Evolutionary conservation across 2,329 filamentous ascomycete genomes (phyloP).

Genomic region (Clonostachys byssicola): DNA sequence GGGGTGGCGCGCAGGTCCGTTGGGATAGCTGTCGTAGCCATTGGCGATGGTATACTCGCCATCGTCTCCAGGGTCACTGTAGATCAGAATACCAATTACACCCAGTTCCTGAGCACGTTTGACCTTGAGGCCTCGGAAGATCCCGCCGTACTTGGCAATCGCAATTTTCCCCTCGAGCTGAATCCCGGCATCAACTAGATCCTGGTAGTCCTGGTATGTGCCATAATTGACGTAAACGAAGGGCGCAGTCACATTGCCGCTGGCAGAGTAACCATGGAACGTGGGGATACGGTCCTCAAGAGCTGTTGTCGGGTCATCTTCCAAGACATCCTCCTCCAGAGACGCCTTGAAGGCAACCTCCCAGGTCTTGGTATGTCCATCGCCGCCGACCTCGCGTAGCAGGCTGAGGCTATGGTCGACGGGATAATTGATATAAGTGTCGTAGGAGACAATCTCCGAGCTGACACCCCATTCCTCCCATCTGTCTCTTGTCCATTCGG

Average conservation of each 20-base stretch:
- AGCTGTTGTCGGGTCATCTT: slow-evolving; percentile 76
- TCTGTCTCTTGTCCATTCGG: slow-evolving; percentile 68
- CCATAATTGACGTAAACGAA: slow-evolving; percentile 93
- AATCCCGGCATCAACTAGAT: slow-evolving; percentile 70
- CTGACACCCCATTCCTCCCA: slow-evolving; percentile 70
- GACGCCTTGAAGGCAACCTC: slow-evolving; percentile 73
- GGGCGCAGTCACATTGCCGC: slow-evolving; percentile 81
- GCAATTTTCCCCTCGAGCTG: slow-evolving; percentile 74
- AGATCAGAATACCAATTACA: slow-evolving; percentile 76
- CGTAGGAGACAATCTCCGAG: slow-evolving; percentile 63
- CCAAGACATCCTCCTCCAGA: slow-evolving; percentile 77
- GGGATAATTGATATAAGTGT: slow-evolving; percentile 76
- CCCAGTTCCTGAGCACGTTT: slow-evolving; percentile 84
- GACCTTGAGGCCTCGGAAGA: slow-evolving; percentile 79
- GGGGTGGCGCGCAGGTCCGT: slow-evolving; percentile 82
- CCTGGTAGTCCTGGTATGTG: slow-evolving; percentile 80
- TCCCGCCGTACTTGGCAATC: slow-evolving; percentile 70
- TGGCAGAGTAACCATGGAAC: slow-evolving; percentile 93
- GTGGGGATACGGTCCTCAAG: slow-evolving; percentile 73
- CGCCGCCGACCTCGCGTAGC: slow-evolving; percentile 38
- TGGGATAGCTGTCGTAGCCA: slow-evolving; percentile 67
- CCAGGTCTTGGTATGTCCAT: slow-evolving; percentile 34
- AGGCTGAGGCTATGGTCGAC: slow-evolving; percentile 66
- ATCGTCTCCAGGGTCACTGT: slow-evolving; percentile 82
- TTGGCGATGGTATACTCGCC: slow-evolving; percentile 71